Base-by-base conservation (phyloP, 805 yeast species). In the Blastobotrys muscicola region DNA sequence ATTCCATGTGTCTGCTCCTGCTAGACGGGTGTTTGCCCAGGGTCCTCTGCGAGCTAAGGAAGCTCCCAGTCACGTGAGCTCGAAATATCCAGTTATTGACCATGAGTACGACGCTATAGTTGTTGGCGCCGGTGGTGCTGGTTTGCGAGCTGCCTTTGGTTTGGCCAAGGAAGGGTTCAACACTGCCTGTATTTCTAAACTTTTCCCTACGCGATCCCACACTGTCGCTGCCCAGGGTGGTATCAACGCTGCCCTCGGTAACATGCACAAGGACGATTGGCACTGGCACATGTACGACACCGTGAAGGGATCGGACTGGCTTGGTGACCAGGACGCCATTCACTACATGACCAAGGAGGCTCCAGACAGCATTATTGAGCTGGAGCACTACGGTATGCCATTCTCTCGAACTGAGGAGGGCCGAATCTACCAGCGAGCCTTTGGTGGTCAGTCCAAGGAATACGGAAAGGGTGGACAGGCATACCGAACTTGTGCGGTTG, bases 151-250 rank as follows among this genome's bases (percentile, higher is more conserved):
- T 35, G 97, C 98, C 33, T 92, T 90, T 57, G 98, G 98, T 52
- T 75, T 90, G 46, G 95, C 97, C 46, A 89, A 86, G 62, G 95
- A 94, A 44, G 98, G 98, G 36, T 90, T 74, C 73, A 90, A 92
- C 67, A 90, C 96, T 38, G 98, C 98, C 32, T 92, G 98, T 78
- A 78, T 90, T 56, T 82, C 97, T 53, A 90, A 90, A 70, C 77
- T 90, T 59, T 90, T 90, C 75, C 98, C 97, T 45, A 90, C 98
- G 29, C 83, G 98, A 70, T 89, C 97, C 13, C 98, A 90, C 65
- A 90, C 98, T 14, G 98, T 90, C 41, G 97, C 97, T 45, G 98
- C 98, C 41, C 98, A 90, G 70, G 98, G 98, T 70, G 98, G 98
- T 72, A 92, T 90, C 69, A 90, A 90, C 61, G 98, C 97, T 54